Base-by-base conservation (phyloP, 2,329 filamentous ascomycete species). In the Lasiodiplodia hormozganensis region DNA sequence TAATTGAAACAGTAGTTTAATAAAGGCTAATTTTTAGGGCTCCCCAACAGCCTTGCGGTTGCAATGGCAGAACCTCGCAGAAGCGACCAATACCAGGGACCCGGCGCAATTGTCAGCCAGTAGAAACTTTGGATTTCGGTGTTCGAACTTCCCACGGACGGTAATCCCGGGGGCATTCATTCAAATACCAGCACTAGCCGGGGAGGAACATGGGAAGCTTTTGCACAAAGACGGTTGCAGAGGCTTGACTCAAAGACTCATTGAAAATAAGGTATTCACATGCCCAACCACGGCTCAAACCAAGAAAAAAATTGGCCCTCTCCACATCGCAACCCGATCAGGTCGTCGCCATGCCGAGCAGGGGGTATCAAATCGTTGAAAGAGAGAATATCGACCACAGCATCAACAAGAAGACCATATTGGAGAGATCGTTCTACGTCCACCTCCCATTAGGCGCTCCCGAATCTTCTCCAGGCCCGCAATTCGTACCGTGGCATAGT, bases 351-450 rank as follows among this genome's bases (percentile, higher is more conserved):
- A 25, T 38, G 31, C 11, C 28, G 47, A 52, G 47, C 31, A 52
- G 47, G 47, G 60, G 60, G 60, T 64, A 64, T 64, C 47, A 53
- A 36, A n/a, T 52, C 31, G 47, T 64, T 31, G 47, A 47, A 62
- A 64, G 23, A 28, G 18, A 52, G 36, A 34, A 14, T 25, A 28
- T 16, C 16, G 16, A 5, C 23, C 14, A 31, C 10, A n/a, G 28
- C 14, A 56, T 28, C 25, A 16, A 56, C 5, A 12, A 28, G 49
- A 12, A 52, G 12, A 23, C 23, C 25, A 25, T 23, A 28, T 31
- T n/a, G 43, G 8, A n/a, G 43, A 11, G 3, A 47, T 21, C 43
- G 18, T 21, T 21, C 43, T n/a, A 21, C 43, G 43, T 21, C 18
- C 43, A 47, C 18, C 3, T 21, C 18, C 18, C 7, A 47, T 47